Evolutionary conservation across 352 stramenopile species (phyloP), one percentile per base, ranked within the genome.

Genomic region (Globisporangium cystogenes): DNA sequence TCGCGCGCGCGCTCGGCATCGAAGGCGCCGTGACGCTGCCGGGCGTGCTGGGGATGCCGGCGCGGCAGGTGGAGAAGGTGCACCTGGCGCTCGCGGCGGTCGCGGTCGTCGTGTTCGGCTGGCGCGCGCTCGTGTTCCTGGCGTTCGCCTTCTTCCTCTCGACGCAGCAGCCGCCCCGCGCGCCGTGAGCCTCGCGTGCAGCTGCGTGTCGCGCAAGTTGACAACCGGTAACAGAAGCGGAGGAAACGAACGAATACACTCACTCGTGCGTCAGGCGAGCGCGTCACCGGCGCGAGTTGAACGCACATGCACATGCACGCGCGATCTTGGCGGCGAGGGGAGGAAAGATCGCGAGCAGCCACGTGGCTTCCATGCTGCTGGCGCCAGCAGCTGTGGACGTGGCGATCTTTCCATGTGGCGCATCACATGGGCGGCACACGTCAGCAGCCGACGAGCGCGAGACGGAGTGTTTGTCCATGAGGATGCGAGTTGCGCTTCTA

Each of bases 41-140:
- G 7, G 73, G 63, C 7, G 64, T 90, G 18, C 59, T 93, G 8
- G 71, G 77, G 11, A 43, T 90, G 0, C 69, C 76, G 0, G 59
- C 75, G 15, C 67, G 67, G 29, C 66, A 72, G 4, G 65, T 93
- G 18, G 67, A 82, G 59, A 93, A 93, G 70, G 78, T 90, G 45
- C 63, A 90, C 51, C 42, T 93, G 55, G 70, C 62, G 15, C 48
- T 93, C 33, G 68, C 64, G 7, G 77, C 70, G 24, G 37, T 93
- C 33, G 64, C 87, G 23, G 66, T 74, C 29, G 42, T 64, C 7
- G 41, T 93, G 46, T 86, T 90, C 29, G 82, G 82, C 48, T 90
- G 80, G 79, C 71, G 78, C 29, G 82, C 82, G 47, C 67, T 93
- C 41, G 74, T 75, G 41, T 86, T 91, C 62, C 46, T 87, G 14